Evolutionary conservation across 176 grass and related monocot genomes (phyloP), one percentile per base, ranked within the genome.

Genomic region (Triticum timopheevii): DNA sequence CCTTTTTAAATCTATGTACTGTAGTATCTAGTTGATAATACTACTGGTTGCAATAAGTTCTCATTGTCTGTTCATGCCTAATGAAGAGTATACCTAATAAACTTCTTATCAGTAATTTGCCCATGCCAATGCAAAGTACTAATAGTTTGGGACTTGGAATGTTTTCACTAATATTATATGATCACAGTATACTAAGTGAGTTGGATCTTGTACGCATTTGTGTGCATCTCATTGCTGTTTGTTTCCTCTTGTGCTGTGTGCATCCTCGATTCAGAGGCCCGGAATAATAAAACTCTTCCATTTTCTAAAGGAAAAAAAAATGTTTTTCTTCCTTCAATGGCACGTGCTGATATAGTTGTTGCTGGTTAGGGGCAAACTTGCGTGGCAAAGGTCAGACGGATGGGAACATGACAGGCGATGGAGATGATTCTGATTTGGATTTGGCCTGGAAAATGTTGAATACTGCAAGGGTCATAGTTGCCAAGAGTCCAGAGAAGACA

Each of bases 361-460:
- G 5, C 47, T 80, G 34, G 72, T 82, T 82, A 88, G 81, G 80
- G 75, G 61, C 83, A 98, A 89, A 82, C 59, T 84, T 80, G 69
- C 89, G 45, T 50, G 81, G 63, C 49, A 92, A 92, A 79, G 85
- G 85, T 87, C 66, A 83, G 19, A 73, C 78, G 79, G 65, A 89
- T 79, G 91, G 39, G 17, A 86, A 85, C 27, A 68, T 74, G 25
- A 84, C 62, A 44, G 87, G 87, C 75, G 86, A 95, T 84, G 89
- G 95, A 87, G 95, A 95, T 71, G 93, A 98, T 76, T 94, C 88
- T 77, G 96, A 98, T 91, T 70, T 98, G 86, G 90, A 96, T 86
- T 92, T 94, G 83, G 70, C 96, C 20, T 98, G 93, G 92, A 96
- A 98, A 87, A 91, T 98, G 92, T 84, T 98, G 75, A 93, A 98